Base-by-base conservation (phyloP, 2,329 filamentous ascomycete species). In the Tolypocladium guangdongense region DNA sequence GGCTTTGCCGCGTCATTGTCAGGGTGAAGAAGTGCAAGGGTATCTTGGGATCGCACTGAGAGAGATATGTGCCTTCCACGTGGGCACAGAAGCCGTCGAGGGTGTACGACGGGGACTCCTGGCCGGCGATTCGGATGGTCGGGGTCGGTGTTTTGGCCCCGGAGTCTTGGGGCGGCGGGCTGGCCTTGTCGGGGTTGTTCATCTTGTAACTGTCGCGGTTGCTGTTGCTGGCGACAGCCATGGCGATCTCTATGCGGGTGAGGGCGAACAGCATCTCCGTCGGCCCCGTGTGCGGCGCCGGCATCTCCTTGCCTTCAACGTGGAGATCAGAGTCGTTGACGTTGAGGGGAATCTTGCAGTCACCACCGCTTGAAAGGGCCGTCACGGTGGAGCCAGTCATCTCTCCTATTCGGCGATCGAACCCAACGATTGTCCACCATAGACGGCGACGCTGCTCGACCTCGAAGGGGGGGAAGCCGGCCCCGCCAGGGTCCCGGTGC, bases 361-460 rank as follows among this genome's bases (percentile, higher is more conserved):
- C 79, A 11, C 74, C 73, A 11, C 72, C 71, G 37, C 71, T 77
- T 1, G 78, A 78, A 30, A 82, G 70, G 0, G 78, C 78, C 5
- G 78, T 82, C 52, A 82, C 76, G 36, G 75, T 73, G 20, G 77
- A 80, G 49, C 80, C 78, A 4, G 81, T 78, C 66, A 88, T 78
- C 64, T 89, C 86, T 54, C 82, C 78, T 38, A 88, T 78, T 24
- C 86, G 82, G 55, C 78, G 75, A 64, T 90, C 87, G 58, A 88
- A 85, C 30, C 81, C 73, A 16, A 85, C 75, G 18, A 90, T 73
- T 35, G 82, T 80, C 85, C 85, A 90, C 86, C 85, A 89, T 1
- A 90, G 70, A 38, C 86, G 76, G 50, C 86, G 78, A n/a, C 85
- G 78, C 67, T 87, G 78, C 67, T 89, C 86, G 4, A 81, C 77